Conservation (phyloP, 1,139 yeast genomes). For the Scheffersomyces parashehatae region DNA sequence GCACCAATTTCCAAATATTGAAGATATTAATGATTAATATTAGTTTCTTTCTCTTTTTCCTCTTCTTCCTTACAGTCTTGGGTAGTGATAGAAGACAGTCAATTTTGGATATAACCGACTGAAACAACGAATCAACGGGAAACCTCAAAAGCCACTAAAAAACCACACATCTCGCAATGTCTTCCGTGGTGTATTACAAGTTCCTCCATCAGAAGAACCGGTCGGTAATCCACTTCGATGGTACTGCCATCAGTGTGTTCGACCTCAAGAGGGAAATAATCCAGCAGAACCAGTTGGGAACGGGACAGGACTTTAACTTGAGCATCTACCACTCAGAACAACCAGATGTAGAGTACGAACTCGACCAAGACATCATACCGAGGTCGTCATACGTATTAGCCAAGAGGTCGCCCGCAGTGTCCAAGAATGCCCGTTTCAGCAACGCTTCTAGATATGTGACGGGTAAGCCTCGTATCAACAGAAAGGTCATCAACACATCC, state of each 20-base stretch:
- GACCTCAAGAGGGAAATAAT: constrained; percentile 92
- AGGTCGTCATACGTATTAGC: constrained; percentile 85
- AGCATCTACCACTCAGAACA: constrained; percentile 61
- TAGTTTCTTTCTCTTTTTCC: too few relatives aligned
- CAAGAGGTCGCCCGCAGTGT: constrained; percentile 69
- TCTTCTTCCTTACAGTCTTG: too few relatives aligned
- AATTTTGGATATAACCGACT: too few relatives aligned
- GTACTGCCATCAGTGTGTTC: constrained; percentile 93
- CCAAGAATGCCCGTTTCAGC: constrained; percentile 53
- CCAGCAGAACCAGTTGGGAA: constrained; percentile 74
- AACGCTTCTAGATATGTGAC: constrained; percentile 81
- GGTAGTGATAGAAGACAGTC: too few relatives aligned
- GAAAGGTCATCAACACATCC: constrained; percentile 32
- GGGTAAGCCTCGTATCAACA: constrained; percentile 69
- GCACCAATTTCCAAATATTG: too few relatives aligned
- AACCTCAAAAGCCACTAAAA: neutral
- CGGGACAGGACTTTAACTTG: constrained; percentile 83
- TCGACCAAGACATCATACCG: constrained; percentile 87
- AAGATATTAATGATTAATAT: too few relatives aligned
- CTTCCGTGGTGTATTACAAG: constrained; percentile 85
- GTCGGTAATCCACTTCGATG: constrained; percentile 84
- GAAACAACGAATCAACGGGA: neutral
- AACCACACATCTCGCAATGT: constrained; percentile 48
- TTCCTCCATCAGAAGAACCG: constrained; percentile 84
- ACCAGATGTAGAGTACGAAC: constrained; percentile 80